These are phyloP conservation scores for Calonectria montana DNA, from an alignment of 2,329 filamentous ascomycete genomes.

Conservation along the genomic window DNA sequence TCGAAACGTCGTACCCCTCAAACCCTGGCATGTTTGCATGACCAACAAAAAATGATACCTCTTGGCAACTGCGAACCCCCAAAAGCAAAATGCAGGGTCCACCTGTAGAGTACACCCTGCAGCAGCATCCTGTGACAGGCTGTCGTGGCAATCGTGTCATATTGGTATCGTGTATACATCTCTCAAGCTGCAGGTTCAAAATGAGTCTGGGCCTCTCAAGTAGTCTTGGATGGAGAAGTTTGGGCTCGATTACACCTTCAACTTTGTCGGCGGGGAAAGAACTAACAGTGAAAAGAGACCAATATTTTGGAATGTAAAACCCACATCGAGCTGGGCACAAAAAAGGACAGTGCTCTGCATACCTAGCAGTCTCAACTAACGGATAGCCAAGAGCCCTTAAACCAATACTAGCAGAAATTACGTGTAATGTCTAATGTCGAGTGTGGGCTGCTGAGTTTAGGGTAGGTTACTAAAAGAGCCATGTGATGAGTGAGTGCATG, in stretches of 20 bases:
- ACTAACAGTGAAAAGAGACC: background rate
- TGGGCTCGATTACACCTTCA: background rate
- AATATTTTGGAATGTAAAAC: background rate
- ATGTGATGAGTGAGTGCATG: background rate
- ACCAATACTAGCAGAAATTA: too few relatives aligned
- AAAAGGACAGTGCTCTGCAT: background rate
- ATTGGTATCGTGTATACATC: constrained; percentile 7
- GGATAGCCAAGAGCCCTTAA: background rate
- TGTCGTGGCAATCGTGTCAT: constrained; percentile 8
- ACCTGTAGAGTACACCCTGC: background rate
- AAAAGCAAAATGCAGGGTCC: background rate
- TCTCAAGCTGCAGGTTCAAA: background rate
- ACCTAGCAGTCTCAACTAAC: background rate
- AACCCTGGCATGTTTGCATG: background rate
- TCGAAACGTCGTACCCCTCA: background rate
- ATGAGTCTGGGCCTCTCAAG: background rate
- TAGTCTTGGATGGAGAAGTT: background rate
- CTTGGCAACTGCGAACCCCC: background rate
- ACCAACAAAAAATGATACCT: background rate
- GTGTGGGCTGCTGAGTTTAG: background rate
- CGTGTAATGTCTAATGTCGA: background rate
- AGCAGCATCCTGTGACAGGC: background rate
- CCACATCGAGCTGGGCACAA: background rate
- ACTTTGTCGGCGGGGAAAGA: background rate
- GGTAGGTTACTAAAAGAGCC: background rate